phyloP scores from a whole-genome alignment of 805 yeast species.

The Martiniozyma abietophila region DNA sequence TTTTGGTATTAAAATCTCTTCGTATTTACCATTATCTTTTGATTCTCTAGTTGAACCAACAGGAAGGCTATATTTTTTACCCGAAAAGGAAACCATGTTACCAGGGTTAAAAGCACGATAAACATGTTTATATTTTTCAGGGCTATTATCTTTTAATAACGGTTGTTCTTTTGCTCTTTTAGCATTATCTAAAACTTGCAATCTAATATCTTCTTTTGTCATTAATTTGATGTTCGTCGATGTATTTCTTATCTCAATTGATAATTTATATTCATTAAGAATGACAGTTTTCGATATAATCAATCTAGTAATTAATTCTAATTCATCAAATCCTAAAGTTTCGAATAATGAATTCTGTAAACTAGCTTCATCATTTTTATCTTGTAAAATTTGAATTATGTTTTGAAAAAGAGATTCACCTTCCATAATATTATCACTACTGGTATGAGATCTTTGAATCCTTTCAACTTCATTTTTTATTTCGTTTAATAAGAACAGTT shows the following conservation, averaged over 20 bases:
- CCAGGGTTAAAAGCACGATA: constrained; percentile 62
- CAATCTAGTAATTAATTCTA: constrained; percentile 65
- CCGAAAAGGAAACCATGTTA: constrained; percentile 65
- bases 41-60: constrained; percentile 64
- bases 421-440: constrained; percentile 13
- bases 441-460: constrained; percentile 22
- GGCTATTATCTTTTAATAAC: constrained; percentile 36
- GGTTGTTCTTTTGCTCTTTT: constrained; percentile 39
- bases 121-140: constrained; percentile 75
- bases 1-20: constrained; percentile 78
- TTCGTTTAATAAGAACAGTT: constrained; percentile 13
- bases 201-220: constrained; percentile 46
- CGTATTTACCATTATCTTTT: constrained; percentile 36
- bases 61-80: constrained; percentile 74
- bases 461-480: constrained; percentile 19
- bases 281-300: constrained; percentile 35
- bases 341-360: constrained; percentile 70
- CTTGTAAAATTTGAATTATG: constrained; percentile 26
- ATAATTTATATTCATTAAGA: constrained; percentile 16
- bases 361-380: constrained; percentile 41
- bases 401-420: constrained; percentile 20
- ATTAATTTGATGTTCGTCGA: constrained; percentile 25
- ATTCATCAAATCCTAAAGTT: constrained; percentile 74
- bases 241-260: background rate
- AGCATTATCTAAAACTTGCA: constrained; percentile 42